Conservation (phyloP, 257 asterid species). For the Striga asiatica region DNA sequence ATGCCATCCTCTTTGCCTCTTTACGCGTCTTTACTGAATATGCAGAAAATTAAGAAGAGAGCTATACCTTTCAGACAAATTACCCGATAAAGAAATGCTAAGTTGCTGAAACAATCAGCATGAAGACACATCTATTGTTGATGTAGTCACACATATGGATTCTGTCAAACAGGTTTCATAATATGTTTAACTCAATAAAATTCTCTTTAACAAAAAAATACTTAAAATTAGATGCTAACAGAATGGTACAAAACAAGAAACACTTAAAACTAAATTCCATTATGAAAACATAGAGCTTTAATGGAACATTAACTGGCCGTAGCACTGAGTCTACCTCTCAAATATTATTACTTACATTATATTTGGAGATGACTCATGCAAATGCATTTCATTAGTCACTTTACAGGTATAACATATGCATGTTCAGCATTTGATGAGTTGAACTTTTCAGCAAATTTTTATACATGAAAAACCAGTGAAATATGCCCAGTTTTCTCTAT, state of each 20-base stretch:
- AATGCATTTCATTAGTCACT: background rate
- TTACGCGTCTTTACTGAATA: slow-evolving; percentile 51
- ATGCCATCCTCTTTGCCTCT: slow-evolving; percentile 63
- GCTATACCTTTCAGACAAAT: background rate
- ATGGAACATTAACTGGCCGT: background rate
- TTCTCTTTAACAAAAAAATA: too few relatives aligned
- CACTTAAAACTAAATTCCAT: background rate
- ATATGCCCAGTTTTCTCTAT: background rate
- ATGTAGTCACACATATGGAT: too few relatives aligned
- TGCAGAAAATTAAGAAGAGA: background rate
- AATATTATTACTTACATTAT: too few relatives aligned
- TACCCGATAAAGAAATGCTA: too few relatives aligned
- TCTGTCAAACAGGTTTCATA: too few relatives aligned
- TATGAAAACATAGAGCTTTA: background rate
- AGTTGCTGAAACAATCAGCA: too few relatives aligned
- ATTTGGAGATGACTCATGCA: too few relatives aligned
- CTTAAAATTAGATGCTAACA: background rate
- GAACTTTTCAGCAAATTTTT: background rate
- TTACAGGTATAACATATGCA: background rate
- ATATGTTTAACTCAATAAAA: too few relatives aligned
- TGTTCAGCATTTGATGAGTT: background rate
- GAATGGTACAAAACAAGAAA: background rate
- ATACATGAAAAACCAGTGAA: too few relatives aligned
- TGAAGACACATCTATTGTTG: background rate
- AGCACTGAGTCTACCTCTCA: background rate